Percentiles rank a stretch among this genome's conserved stretches.
These are phyloP conservation scores for Scutellaria minor DNA, from an alignment of 257 asterid species.

Conservation along the genomic window DNA sequence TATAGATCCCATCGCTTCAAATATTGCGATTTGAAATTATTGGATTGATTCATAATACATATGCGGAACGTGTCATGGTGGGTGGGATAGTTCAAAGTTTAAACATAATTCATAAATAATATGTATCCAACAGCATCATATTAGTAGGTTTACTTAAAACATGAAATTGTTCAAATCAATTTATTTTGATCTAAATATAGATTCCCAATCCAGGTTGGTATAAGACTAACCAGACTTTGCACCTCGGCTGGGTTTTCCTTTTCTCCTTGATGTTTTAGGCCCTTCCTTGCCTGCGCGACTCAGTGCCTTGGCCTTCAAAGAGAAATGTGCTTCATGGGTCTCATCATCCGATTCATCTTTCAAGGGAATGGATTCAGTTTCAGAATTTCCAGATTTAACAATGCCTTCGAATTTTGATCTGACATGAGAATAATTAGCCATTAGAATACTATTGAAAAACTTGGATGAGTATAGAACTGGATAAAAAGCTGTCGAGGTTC, in stretches of 20 bases:
- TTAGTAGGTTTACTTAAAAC: no score
- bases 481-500: background rate
- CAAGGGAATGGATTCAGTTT: background rate
- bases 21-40: no score
- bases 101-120: no score
- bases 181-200: no score
- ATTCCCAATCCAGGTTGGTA: no score
- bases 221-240: no score
- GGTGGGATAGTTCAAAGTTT: no score
- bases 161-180: no score
- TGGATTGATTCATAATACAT: no score
- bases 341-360: slow-evolving; percentile 4
- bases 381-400: slow-evolving; percentile 24
- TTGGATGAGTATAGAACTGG: background rate
- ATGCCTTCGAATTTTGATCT: slow-evolving; percentile 28
- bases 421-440: slow-evolving; percentile 10
- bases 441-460: background rate
- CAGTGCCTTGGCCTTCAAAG: background rate
- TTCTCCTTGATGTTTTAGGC: background rate
- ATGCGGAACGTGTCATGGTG: no score
- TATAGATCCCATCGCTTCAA: no score
- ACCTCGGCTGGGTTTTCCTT: background rate
- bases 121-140: no score
- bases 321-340: background rate
- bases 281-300: background rate